Conservation (phyloP, 2,329 filamentous ascomycete species). For the Fusarium sp. region DNA sequence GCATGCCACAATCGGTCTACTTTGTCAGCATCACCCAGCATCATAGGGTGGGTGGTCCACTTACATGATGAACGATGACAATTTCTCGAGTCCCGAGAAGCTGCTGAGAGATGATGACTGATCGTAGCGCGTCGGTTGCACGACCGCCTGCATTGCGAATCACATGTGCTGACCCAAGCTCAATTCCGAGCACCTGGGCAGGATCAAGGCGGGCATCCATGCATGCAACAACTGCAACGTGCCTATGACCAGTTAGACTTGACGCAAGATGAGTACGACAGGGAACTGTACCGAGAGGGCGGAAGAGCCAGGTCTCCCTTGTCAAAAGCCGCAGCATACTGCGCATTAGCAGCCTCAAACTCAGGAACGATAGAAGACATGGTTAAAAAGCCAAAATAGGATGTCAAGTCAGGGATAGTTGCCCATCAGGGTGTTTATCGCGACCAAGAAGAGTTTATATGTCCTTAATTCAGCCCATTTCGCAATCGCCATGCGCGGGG, state of each 20-base stretch:
- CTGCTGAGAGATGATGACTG: constrained; percentile 82
- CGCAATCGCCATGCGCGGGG: constrained; percentile 28
- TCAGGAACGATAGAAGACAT: constrained; percentile 36
- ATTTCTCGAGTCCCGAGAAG: constrained; percentile 81
- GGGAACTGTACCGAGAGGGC: constrained; percentile 30
- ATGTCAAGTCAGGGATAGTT: neutral
- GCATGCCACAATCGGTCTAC: constrained; percentile 63
- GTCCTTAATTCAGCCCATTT: neutral
- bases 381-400: neutral
- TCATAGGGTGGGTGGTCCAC: neutral
- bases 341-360: constrained; percentile 36
- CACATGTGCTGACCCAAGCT: constrained; percentile 78
- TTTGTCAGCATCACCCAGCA: neutral
- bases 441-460: neutral
- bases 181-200: constrained; percentile 29
- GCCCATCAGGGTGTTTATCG: neutral
- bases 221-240: constrained; percentile 70
- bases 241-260: constrained; percentile 31
- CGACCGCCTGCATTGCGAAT: constrained; percentile 79
- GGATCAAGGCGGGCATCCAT: constrained; percentile 84
- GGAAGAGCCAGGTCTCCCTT: constrained; percentile 38
- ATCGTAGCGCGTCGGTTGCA: constrained; percentile 76
- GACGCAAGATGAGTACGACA: neutral
- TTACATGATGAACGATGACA: constrained; percentile 73
- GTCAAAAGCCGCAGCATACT: constrained; percentile 35